phyloP scores from a whole-genome alignment of 164 flowering plant species.

The Tinospora cordifolia region DNA sequence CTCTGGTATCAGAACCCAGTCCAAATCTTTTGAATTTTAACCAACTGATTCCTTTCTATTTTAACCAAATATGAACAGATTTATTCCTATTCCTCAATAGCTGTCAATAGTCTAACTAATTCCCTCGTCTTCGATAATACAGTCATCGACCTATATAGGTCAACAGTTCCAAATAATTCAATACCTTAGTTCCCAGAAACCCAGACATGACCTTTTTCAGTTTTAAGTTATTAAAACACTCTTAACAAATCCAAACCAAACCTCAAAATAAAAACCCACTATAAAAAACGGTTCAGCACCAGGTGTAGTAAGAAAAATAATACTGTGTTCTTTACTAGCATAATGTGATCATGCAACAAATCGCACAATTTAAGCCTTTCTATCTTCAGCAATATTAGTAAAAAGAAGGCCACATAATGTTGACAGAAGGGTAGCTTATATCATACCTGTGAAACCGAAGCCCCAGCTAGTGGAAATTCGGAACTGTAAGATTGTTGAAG shows the following conservation, averaged over 20 bases:
- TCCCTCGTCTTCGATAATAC: background rate
- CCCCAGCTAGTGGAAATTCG: constrained; percentile 35
- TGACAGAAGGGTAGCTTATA: background rate
- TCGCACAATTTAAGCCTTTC: background rate
- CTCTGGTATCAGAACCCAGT: too few species aligned
- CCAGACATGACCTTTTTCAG: too few species aligned
- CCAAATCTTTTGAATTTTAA: too few species aligned
- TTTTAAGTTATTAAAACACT: too few species aligned
- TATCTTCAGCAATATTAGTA: background rate
- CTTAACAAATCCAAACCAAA: background rate
- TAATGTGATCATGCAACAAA: too few species aligned
- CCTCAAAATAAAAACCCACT: background rate
- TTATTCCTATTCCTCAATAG: too few species aligned
- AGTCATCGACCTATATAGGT: background rate
- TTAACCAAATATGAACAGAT: too few species aligned
- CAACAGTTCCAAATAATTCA: background rate
- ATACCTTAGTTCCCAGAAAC: background rate
- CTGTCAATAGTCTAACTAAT: background rate
- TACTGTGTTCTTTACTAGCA: too few species aligned
- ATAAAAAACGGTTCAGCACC: background rate
- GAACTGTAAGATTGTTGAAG: constrained; percentile 36
- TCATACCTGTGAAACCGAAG: constrained; percentile 43
- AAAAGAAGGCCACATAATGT: background rate
- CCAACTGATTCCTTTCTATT: too few species aligned
- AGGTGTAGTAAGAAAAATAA: too few species aligned